phyloP scores from a whole-genome alignment of 208 protist genomes.

The Trypanosoma scelopori region DNA sequence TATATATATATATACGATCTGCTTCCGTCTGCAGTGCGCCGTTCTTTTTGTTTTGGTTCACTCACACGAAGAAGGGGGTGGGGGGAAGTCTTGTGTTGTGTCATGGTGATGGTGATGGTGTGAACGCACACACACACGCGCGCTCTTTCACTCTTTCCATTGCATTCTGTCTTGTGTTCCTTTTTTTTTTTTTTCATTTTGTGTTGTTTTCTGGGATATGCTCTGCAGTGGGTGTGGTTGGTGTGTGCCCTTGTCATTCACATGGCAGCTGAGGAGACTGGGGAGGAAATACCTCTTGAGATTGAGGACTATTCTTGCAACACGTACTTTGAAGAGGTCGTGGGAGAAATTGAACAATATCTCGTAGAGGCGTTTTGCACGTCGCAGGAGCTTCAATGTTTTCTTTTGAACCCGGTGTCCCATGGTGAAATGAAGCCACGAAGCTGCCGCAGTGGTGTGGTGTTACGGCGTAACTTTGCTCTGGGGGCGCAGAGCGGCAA shows the following conservation, averaged over 20 bases:
- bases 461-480: conserved; percentile 19
- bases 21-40: too few relatives aligned
- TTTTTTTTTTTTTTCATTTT: too few relatives aligned
- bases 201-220: too few relatives aligned
- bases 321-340: conserved; percentile 62
- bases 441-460: not conserved
- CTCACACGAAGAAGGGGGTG: not conserved
- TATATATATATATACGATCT: too few relatives aligned
- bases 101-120: too few relatives aligned
- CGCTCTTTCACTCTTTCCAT: too few relatives aligned
- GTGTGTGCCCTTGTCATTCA: not conserved
- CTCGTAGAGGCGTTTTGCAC: conserved; percentile 44
- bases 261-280: not conserved
- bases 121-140: too few relatives aligned
- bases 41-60: too few relatives aligned
- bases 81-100: not conserved
- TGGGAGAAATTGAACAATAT: conserved; percentile 56
- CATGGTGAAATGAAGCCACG: not conserved
- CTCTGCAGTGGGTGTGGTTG: not conserved
- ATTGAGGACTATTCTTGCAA: conserved; percentile 79
- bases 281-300: conserved; percentile 60
- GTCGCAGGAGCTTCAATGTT: conserved; percentile 36
- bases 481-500: not conserved
- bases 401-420: conserved; percentile 24
- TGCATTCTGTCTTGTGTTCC: too few relatives aligned